Evolutionary conservation across 2,329 filamentous ascomycete species (phyloP).

Genomic region (Alternaria arborescens): DNA sequence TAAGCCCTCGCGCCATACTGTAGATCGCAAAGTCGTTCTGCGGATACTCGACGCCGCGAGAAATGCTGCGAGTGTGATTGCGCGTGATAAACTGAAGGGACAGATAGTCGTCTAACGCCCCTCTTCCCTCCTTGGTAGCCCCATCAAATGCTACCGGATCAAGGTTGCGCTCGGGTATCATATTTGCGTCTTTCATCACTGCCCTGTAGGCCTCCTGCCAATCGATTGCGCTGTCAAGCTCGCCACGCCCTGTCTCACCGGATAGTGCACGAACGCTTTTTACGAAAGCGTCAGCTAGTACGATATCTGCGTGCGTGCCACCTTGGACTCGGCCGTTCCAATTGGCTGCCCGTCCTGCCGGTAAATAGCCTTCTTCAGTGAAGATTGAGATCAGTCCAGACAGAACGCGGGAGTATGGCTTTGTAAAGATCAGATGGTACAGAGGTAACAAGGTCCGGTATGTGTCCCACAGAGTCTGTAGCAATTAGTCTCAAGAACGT

Average conservation of each 20-base stretch:
- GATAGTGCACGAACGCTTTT: slow-evolving; percentile 33
- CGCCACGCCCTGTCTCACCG: slow-evolving; percentile 8
- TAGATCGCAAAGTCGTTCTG: slow-evolving; percentile 63
- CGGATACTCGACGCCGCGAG: slow-evolving; percentile 47
- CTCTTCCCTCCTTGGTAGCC: slow-evolving; percentile 36
- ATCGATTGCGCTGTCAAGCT: slow-evolving; percentile 32
- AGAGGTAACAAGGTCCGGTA: slow-evolving; percentile 23
- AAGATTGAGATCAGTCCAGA: slow-evolving; percentile 27
- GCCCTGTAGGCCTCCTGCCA: slow-evolving; percentile 46
- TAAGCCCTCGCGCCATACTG: slow-evolving; percentile 65
- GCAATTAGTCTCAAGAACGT: neutral
- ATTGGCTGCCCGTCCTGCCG: slow-evolving; percentile 45
- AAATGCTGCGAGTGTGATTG: slow-evolving; percentile 43
- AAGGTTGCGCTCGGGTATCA: slow-evolving; percentile 38
- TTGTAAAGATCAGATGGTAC: slow-evolving; percentile 27
- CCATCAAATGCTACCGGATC: slow-evolving; percentile 37
- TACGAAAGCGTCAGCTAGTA: slow-evolving; percentile 42
- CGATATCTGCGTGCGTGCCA: slow-evolving; percentile 48
- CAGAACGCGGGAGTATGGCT: slow-evolving; percentile 14
- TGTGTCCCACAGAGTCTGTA: slow-evolving; percentile 21
- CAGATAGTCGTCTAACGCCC: slow-evolving; percentile 34
- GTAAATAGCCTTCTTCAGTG: slow-evolving; percentile 45
- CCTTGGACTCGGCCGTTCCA: slow-evolving; percentile 49
- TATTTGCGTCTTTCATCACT: slow-evolving; percentile 48
- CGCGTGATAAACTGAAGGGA: slow-evolving; percentile 48